Evolutionary conservation across 129 eudicot species (phyloP), one percentile per base, ranked within the genome.

Genomic region (Rutidosis leptorrhynchoides): DNA sequence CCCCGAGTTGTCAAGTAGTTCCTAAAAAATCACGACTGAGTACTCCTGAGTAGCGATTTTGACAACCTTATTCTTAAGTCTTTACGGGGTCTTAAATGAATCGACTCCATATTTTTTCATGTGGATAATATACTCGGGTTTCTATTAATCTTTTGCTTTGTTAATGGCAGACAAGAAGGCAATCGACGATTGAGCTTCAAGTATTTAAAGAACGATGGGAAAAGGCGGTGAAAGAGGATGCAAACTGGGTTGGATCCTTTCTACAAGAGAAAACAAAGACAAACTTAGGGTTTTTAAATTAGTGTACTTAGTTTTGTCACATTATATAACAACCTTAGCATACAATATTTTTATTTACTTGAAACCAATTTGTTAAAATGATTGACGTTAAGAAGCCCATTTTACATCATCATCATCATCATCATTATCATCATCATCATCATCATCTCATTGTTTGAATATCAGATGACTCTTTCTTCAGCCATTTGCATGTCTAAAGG

Each of bases 161-260:
- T 25, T 21, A 49, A 55, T 73, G 64, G 67, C 89, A 90, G 97
- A 84, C 86, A 27, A 76, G 97, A 62, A 87, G 89, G 62, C 92
- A 90, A 63, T 84, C 97, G 6, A 82, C 93, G 23, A 35, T 56
- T 19, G 97, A 90, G 82, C 93, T 87, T 55, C 80, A 80, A 65
- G 74, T 68, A 52, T 90, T 90, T 11, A 82, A 79, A 76, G 73
- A 79, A 15, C 83, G 97, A 14, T 90, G 97, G 95, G 87, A 90
- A 42, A 49, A 69, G 70, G 97, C 97, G 1, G 81, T 79, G 49
- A 74, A 79, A 74, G 83, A 80, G 55, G 95, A 90, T 63, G 62
- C 33, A 43, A 32, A 76, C 24, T 90, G 97, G 97, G 84, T 78
- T 29, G 95, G n/a, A 84, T 72, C 87, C 80, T 61, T 84, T 77